phyloP scores from a whole-genome alignment of 2,329 filamentous ascomycete genomes.

The Fusarium sarcochroum region DNA sequence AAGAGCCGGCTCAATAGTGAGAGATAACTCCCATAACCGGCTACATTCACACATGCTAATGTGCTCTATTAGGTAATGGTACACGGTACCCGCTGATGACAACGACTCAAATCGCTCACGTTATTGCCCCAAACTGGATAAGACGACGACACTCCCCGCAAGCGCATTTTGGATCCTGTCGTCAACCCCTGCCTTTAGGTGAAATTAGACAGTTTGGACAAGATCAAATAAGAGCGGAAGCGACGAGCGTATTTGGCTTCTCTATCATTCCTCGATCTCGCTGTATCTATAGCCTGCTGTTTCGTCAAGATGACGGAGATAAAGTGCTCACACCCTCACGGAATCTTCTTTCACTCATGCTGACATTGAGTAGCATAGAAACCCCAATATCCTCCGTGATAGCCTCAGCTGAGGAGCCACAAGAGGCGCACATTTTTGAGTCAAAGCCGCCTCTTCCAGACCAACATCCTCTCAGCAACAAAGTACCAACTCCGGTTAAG shows the following conservation, averaged over 20 bases:
- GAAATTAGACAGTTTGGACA: neutral
- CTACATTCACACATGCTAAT: neutral
- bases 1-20: neutral
- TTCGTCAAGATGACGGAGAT: constrained; percentile 5
- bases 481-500: neutral
- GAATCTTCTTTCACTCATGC: neutral
- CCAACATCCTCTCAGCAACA: neutral
- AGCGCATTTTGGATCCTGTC: neutral
- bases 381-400: neutral
- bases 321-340: neutral
- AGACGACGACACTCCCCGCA: constrained; percentile 19
- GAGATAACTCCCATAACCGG: neutral
- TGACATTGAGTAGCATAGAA: neutral
- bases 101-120: neutral
- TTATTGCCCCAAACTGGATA: constrained; percentile 13
- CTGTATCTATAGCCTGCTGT: rapidly evolving
- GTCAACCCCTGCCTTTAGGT: neutral
- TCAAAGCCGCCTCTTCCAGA: neutral
- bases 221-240: neutral
- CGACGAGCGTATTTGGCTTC: neutral
- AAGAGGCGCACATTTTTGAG: neutral
- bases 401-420: neutral
- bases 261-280: rapidly evolving
- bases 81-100: constrained; percentile 5
- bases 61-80: neutral